These are phyloP conservation scores for Aspergillus haitiensis DNA, from an alignment of 495 filamentous ascomycete genomes.

Conservation along the genomic window DNA sequence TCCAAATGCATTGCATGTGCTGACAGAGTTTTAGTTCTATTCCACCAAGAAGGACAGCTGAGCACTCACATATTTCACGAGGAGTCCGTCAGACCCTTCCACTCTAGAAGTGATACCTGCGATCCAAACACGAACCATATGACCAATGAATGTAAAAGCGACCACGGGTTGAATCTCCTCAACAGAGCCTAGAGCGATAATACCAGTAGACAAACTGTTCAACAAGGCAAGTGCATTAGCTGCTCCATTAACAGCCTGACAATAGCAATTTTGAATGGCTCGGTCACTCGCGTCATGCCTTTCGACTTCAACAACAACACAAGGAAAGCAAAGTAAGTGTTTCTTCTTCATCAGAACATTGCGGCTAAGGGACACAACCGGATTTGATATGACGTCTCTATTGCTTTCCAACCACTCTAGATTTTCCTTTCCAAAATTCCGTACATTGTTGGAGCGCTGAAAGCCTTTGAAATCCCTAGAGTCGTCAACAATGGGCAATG, in stretches of 20 bases:
- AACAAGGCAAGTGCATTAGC: constrained; percentile 8
- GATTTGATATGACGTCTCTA: constrained; percentile 1
- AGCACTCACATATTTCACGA: constrained; percentile 12
- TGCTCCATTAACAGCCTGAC: constrained; percentile 8
- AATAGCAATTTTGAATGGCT: not conserved
- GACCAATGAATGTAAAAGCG: constrained; percentile 9
- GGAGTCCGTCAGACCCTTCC: not conserved
- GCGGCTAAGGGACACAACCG: not conserved
- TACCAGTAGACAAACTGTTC: not conserved
- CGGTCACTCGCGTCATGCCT: not conserved
- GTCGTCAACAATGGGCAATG: constrained; percentile 5
- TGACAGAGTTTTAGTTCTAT: not conserved
- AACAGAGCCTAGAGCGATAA: not conserved
- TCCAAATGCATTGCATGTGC: constrained; percentile 18
- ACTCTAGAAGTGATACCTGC: constrained; percentile 4
- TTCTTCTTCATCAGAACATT: not conserved
- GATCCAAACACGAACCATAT: constrained; percentile 9
- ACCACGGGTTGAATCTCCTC: constrained; percentile 5
- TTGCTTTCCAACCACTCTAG: not conserved
- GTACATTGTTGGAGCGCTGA: not conserved
- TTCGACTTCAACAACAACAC: constrained; percentile 8
- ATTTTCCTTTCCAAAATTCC: not conserved
- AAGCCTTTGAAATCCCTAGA: not conserved
- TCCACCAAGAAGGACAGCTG: not conserved
- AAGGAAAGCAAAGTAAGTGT: constrained; percentile 6